Conservation (phyloP, 2,329 filamentous ascomycete genomes). For the Emmonsia crescens region DNA sequence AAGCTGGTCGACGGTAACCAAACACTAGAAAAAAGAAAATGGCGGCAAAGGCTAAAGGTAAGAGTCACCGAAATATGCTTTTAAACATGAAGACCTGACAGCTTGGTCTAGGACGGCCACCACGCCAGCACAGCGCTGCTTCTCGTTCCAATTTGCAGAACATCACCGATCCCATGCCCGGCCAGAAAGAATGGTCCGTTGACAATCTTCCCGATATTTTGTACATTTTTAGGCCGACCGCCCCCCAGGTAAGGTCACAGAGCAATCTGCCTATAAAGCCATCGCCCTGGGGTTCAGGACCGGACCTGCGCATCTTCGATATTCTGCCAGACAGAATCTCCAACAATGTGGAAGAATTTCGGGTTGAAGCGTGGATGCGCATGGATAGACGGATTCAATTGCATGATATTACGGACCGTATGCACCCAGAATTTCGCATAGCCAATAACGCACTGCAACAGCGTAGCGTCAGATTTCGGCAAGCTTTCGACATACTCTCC, state of each 20-base stretch:
- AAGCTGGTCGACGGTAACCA: constrained; percentile 1
- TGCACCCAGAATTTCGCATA: constrained; percentile 16
- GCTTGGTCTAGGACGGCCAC: not conserved
- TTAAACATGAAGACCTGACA: not conserved
- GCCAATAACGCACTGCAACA: constrained; percentile 21
- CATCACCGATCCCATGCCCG: constrained; percentile 8
- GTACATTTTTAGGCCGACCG: constrained; percentile 14
- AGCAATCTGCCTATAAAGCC: constrained; percentile 8
- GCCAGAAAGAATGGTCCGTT: constrained; percentile 17
- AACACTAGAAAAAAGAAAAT: not conserved
- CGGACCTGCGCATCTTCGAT: constrained; percentile 12
- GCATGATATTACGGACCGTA: constrained; percentile 20
- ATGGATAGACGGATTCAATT: constrained; percentile 20
- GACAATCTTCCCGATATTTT: constrained; percentile 20
- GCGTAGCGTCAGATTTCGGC: constrained; percentile 18
- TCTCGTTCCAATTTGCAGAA: constrained; percentile 2
- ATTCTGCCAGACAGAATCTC: constrained; percentile 23
- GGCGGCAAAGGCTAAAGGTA: not conserved
- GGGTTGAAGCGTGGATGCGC: constrained; percentile 25
- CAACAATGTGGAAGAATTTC: constrained; percentile 21
- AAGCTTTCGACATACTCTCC: constrained; percentile 17
- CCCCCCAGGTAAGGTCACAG: constrained; percentile 3
- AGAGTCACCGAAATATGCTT: not conserved
- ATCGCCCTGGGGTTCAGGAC: constrained; percentile 9
- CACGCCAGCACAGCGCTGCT: constrained; percentile 7